These are phyloP conservation scores for Ceratobasidium sp. DNA, from an alignment of 1,284 basidiomycete genomes.

Conservation along the genomic window DNA sequence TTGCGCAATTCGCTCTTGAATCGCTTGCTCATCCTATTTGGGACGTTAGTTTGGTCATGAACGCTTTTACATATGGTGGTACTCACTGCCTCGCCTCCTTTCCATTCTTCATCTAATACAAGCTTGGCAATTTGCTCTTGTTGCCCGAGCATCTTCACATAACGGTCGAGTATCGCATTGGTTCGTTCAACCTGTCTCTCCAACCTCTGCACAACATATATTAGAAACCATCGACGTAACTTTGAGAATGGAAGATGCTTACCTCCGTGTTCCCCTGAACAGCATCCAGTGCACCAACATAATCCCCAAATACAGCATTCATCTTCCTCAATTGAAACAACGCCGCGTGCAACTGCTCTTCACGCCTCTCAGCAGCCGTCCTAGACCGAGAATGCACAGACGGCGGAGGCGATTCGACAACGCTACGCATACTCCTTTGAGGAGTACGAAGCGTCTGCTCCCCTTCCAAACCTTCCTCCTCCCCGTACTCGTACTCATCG, in stretches of 20 bases:
- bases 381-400: constrained; percentile 38
- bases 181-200: constrained; percentile 47
- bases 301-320: constrained; percentile 46
- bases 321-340: constrained; percentile 46
- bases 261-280: constrained; percentile 45
- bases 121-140: constrained; percentile 47
- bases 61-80: too few species aligned
- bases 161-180: constrained; percentile 46
- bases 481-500: constrained; percentile 10
- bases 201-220: constrained; percentile 34
- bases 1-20: constrained; percentile 39
- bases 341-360: constrained; percentile 45
- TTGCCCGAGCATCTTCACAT: constrained; percentile 47
- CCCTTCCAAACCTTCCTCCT: neutral
- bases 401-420: constrained; percentile 28
- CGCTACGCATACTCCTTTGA: constrained; percentile 11
- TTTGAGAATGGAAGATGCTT: neutral
- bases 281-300: constrained; percentile 45
- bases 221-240: neutral
- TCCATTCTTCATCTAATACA: constrained; percentile 47
- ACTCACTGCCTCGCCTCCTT: constrained; percentile 48
- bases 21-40: constrained; percentile 39
- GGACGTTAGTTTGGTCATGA: neutral
- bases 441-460: constrained; percentile 32
- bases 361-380: constrained; percentile 41